Evolutionary conservation across 202 grass and related monocot genomes (phyloP).

Genomic region (Cymbopogon flexuosus): DNA sequence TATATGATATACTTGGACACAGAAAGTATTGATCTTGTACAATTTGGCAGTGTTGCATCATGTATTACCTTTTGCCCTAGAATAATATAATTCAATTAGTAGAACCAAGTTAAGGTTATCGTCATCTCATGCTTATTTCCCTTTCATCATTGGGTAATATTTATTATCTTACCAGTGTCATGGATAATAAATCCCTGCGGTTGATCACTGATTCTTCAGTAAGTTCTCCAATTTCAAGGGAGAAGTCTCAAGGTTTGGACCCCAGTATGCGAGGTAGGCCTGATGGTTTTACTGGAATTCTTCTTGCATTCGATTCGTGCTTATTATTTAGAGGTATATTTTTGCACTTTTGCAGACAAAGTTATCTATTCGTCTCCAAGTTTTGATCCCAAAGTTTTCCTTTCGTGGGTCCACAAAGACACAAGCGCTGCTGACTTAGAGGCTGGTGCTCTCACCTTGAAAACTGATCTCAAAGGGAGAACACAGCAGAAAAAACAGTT

Average conservation of each 20-base stretch:
- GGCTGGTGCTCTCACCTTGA: constrained; percentile 91
- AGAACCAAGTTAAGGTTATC: background rate
- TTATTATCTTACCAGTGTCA: constrained; percentile 59
- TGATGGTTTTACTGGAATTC: constrained; percentile 28
- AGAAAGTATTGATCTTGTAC: constrained; percentile 7
- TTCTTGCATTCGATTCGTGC: constrained; percentile 18
- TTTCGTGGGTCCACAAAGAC: constrained; percentile 91
- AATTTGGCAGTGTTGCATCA: background rate
- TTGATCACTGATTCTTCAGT: constrained; percentile 81
- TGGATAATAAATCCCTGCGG: constrained; percentile 90
- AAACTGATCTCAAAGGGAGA: constrained; percentile 97
- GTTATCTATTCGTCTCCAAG: constrained; percentile 83
- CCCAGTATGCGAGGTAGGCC: constrained; percentile 72
- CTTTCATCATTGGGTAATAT: constrained; percentile 27
- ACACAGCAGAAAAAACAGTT: constrained; percentile 99
- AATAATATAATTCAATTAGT: constrained; percentile 7
- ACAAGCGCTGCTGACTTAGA: constrained; percentile 95
- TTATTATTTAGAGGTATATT: constrained; percentile 7
- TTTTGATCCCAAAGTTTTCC: constrained; percentile 93
- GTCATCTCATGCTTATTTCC: background rate
- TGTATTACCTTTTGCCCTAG: constrained; percentile 6
- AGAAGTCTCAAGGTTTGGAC: constrained; percentile 70
- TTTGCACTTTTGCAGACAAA: constrained; percentile 79
- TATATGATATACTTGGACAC: background rate
- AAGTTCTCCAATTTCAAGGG: constrained; percentile 88